Percentiles rank a stretch among this genome's conserved stretches.
These are phyloP conservation scores for Musa beccarii DNA, from an alignment of 176 grass and related monocot species.

Conservation along the genomic window DNA sequence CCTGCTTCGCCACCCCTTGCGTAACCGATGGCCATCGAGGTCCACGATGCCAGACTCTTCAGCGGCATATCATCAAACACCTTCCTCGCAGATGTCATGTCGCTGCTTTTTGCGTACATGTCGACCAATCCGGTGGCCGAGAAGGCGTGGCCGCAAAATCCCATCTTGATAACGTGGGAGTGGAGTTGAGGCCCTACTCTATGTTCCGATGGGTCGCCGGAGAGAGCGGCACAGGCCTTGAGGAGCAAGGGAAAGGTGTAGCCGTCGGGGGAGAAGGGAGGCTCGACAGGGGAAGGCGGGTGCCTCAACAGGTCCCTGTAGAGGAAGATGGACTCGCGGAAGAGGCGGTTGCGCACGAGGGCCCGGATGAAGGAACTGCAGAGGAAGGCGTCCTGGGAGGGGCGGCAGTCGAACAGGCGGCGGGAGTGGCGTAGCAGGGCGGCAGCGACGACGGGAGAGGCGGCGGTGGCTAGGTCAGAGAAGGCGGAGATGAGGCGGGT, in stretches of 20 bases:
- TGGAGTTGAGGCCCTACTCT: conserved; percentile 18
- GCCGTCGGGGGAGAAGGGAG: conserved; percentile 8
- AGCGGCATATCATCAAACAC: conserved; percentile 16
- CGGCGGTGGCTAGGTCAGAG: conserved; percentile 11
- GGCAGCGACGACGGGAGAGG: not conserved
- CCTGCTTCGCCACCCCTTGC: conserved; percentile 9
- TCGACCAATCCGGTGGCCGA: conserved; percentile 18
- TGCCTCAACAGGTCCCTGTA: conserved; percentile 7
- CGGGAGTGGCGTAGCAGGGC: conserved; percentile 2
- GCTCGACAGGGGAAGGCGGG: not conserved
- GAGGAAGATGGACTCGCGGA: conserved; percentile 9
- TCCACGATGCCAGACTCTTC: conserved; percentile 14
- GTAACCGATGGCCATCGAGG: conserved; percentile 20
- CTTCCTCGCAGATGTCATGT: conserved; percentile 12
- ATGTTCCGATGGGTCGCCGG: not conserved
- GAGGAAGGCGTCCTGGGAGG: conserved; percentile 11
- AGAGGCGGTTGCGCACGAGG: conserved; percentile 6
- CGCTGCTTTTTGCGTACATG: conserved; percentile 10
- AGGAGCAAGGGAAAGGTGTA: conserved; percentile 25
- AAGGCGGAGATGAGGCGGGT: conserved; percentile 20
- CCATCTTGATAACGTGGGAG: conserved; percentile 25
- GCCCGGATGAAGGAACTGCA: conserved; percentile 14
- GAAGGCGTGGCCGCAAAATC: conserved; percentile 10
- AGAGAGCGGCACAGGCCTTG: conserved; percentile 2
- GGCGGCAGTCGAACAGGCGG: conserved; percentile 9